phyloP scores from a whole-genome alignment of 192 early-diverging fungal species.

The Coemansia sp. region DNA sequence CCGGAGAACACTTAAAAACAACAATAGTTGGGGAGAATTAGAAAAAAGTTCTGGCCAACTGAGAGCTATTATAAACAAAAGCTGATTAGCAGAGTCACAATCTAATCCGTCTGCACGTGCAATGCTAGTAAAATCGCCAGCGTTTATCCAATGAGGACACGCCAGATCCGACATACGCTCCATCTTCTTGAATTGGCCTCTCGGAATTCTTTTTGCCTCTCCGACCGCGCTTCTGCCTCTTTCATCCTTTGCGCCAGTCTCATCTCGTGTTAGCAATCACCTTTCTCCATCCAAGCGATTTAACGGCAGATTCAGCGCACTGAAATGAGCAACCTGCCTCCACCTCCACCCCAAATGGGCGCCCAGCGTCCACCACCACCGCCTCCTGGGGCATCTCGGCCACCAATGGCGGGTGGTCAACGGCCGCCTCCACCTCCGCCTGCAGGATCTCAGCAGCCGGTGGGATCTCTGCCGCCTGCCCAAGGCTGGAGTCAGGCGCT shows the following conservation, averaged over 20 bases:
- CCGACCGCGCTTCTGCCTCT: conserved; percentile 5
- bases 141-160: not conserved
- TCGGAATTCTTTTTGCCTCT: not conserved
- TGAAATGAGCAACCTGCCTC: conserved; percentile 20
- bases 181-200: not conserved
- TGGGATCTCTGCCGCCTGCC: conserved; percentile 27
- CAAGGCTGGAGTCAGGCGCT: conserved; percentile 1
- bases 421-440: conserved; percentile 21
- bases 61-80: conserved; percentile 7
- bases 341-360: conserved; percentile 12
- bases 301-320: conserved; percentile 2
- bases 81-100: not conserved
- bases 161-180: not conserved
- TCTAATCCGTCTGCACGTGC: not conserved
- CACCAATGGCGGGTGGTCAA: conserved; percentile 16
- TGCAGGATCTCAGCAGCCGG: conserved; percentile 26
- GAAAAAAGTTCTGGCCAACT: not conserved
- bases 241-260: conserved; percentile 1
- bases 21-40: not conserved
- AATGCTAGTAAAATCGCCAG: not conserved
- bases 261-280: conserved; percentile 1
- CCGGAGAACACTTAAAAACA: not conserved
- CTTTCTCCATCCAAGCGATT: not conserved
- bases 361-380: conserved; percentile 6
- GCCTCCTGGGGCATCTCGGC: conserved; percentile 13